Evolutionary conservation across 305 asterid species (phyloP).

Genomic region (Caryopteris hybrid): DNA sequence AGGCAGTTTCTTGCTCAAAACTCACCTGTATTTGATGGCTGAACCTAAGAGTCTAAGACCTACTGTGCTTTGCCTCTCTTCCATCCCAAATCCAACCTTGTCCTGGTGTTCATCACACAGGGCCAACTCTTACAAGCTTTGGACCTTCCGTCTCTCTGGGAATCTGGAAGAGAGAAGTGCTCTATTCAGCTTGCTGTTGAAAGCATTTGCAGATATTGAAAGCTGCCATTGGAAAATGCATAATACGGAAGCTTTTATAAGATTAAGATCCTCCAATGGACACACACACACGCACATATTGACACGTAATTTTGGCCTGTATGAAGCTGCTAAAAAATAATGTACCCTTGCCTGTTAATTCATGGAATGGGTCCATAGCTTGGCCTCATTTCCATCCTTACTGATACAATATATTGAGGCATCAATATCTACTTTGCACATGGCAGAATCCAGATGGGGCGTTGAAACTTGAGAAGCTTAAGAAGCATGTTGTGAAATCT

Average conservation of each 20-base stretch:
- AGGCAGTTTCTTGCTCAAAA: no score
- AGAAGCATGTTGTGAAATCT: constrained; percentile 46
- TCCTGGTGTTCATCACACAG: neutral
- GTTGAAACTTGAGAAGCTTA: constrained; percentile 63
- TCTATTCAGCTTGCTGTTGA: neutral
- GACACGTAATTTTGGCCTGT: neutral
- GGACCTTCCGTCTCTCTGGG: neutral
- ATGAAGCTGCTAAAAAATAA: neutral
- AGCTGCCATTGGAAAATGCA: neutral
- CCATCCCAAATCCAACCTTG: neutral
- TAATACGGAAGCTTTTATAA: neutral
- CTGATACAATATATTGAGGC: neutral
- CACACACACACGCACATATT: no score
- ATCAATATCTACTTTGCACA: constrained; percentile 14
- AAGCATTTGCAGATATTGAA: neutral
- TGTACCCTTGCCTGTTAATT: neutral
- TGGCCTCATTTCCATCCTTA: neutral
- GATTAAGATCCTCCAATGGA: no score
- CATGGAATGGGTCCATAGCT: neutral
- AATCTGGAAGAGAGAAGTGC: neutral
- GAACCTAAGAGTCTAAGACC: neutral
- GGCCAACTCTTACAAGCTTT: neutral
- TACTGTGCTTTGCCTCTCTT: neutral
- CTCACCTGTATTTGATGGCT: no score
- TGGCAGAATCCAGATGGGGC: constrained; percentile 64